Conservation (phyloP, 495 filamentous ascomycete genomes). For the Cenococcum geophilum region DNA sequence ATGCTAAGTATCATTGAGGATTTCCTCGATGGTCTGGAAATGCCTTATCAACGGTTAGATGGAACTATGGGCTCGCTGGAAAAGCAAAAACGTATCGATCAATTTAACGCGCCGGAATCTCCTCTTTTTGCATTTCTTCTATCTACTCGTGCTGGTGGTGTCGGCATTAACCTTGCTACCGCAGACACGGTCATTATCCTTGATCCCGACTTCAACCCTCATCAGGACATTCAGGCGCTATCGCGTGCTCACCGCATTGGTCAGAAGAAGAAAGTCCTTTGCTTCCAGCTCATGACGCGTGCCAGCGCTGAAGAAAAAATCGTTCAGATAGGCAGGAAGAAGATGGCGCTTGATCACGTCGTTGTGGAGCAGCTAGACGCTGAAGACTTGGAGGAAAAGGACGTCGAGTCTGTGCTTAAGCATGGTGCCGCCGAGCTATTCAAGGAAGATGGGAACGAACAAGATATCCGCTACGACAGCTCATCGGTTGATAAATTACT, state of each 20-base stretch:
- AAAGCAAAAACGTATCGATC: constrained; percentile 91
- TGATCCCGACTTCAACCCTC: constrained; percentile 97
- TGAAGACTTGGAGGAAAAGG: constrained; percentile 64
- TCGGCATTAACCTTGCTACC: constrained; percentile 95
- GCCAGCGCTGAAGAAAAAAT: constrained; percentile 91
- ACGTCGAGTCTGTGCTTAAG: constrained; percentile 82
- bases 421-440: constrained; percentile 86
- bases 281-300: constrained; percentile 88
- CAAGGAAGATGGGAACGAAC: constrained; percentile 58
- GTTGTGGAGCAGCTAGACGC: constrained; percentile 85
- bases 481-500: constrained; percentile 79
- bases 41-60: constrained; percentile 75
- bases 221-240: constrained; percentile 93
- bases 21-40: constrained; percentile 65
- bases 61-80: constrained; percentile 71
- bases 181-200: constrained; percentile 98
- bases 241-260: constrained; percentile 94
- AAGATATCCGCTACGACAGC: constrained; percentile 69
- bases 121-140: constrained; percentile 82
- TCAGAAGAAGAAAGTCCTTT: constrained; percentile 89
- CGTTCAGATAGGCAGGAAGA: constrained; percentile 90
- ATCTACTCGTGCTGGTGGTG: constrained; percentile 88
- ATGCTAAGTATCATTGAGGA: constrained; percentile 89
- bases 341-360: constrained; percentile 87
- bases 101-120: constrained; percentile 81